These are phyloP conservation scores for Cyanidioschyzon merolae DNA, from an alignment of 23 red algal genomes.

Conservation along the genomic window DNA sequence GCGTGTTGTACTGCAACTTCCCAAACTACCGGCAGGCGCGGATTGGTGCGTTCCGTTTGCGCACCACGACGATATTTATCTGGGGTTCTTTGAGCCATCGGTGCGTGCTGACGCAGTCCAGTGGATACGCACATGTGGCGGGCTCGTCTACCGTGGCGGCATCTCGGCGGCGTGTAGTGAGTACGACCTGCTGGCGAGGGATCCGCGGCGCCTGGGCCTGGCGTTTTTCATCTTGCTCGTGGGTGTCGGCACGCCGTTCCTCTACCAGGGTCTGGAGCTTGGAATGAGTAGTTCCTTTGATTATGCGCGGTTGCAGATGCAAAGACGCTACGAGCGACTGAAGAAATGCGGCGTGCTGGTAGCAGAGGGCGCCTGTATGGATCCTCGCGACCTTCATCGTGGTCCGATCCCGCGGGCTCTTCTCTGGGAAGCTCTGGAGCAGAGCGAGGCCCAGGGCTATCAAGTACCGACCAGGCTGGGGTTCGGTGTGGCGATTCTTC, in stretches of 20 bases:
- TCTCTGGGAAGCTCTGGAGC: conserved; percentile 18
- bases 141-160: conserved; percentile 51
- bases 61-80: conserved; percentile 72
- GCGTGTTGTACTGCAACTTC: conserved; percentile 32
- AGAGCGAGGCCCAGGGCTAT: not conserved
- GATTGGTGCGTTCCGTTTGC: conserved; percentile 57
- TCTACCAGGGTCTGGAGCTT: conserved; percentile 55
- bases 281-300: conserved; percentile 24
- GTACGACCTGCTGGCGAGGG: conserved; percentile 38
- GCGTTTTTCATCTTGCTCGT: conserved; percentile 64
- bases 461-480: not conserved
- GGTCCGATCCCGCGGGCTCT: conserved; percentile 30
- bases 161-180: conserved; percentile 44
- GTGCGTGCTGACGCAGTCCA: conserved; percentile 32
- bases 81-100: conserved; percentile 43
- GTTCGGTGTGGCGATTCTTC: not conserved
- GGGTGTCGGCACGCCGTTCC: conserved; percentile 45
- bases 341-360: conserved; percentile 31
- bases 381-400: conserved; percentile 55
- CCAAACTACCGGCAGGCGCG: conserved; percentile 17
- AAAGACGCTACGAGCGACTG: conserved; percentile 13
- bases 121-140: conserved; percentile 46
- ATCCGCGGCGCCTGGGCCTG: conserved; percentile 31
- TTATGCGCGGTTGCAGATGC: conserved; percentile 12
- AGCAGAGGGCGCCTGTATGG: conserved; percentile 28